A percentile compares a stretch with the other conserved stretches of the same genome.
Evolutionary conservation across 192 early-diverging fungal species (phyloP).

Genomic region (Coemansia sp.): DNA sequence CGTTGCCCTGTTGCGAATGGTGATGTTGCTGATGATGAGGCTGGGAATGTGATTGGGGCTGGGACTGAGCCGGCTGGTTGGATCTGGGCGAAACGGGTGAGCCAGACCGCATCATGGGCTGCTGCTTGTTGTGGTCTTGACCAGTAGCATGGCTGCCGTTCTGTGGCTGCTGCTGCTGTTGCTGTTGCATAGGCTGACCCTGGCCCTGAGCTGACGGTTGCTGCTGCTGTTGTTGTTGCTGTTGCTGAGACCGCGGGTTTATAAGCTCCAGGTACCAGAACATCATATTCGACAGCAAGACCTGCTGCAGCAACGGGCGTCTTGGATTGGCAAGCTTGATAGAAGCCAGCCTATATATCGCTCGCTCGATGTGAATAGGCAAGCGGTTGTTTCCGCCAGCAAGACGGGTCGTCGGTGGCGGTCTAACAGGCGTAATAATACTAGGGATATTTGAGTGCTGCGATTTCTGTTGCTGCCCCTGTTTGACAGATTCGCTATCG

Average conservation of each 20-base stretch:
- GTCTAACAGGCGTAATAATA: constrained; percentile 53
- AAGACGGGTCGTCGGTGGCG: constrained; percentile 45
- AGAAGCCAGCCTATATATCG: constrained; percentile 71
- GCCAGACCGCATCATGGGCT: constrained; percentile 1
- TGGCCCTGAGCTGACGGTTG: background rate
- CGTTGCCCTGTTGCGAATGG: background rate
- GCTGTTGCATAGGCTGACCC: constrained; percentile 5
- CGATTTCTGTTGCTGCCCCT: constrained; percentile 10
- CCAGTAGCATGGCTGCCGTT: background rate
- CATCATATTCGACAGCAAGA: constrained; percentile 77
- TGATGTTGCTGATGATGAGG: constrained; percentile 5
- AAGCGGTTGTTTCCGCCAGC: constrained; percentile 46
- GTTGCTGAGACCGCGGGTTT: constrained; percentile 53
- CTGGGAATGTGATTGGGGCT: background rate
- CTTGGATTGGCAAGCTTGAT: constrained; percentile 76
- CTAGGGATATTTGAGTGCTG: constrained; percentile 49
- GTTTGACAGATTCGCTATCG: constrained; percentile 14
- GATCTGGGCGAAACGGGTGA: background rate
- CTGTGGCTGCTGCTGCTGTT: constrained; percentile 22
- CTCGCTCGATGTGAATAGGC: constrained; percentile 76
- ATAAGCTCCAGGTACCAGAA: constrained; percentile 79
- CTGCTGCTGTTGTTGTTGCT: constrained; percentile 34
- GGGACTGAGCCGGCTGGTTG: background rate
- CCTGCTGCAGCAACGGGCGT: constrained; percentile 71
- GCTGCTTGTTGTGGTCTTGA: constrained; percentile 3